A percentile compares a stretch with the other conserved stretches of the same genome.
phyloP scores from a whole-genome alignment of 1,284 basidiomycete species.

The Rhodofomes roseus region DNA sequence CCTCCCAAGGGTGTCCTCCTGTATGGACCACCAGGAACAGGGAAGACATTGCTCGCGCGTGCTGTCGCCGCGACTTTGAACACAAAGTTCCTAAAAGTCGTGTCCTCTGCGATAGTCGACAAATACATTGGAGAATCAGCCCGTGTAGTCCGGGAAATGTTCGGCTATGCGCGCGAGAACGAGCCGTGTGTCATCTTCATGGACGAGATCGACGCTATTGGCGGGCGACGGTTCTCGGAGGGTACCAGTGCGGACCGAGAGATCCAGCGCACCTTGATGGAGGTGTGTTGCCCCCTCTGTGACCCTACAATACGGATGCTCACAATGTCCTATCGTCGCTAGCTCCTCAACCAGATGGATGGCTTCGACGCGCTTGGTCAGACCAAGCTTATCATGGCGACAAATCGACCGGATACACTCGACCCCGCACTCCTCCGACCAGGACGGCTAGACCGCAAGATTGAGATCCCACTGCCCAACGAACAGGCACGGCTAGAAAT shows the following conservation, averaged over 20 bases:
- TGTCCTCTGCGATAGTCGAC: slow-evolving; percentile 99
- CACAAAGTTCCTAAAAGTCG: slow-evolving; percentile 98
- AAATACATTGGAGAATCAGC: slow-evolving; percentile 99
- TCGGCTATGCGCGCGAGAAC: slow-evolving; percentile 95
- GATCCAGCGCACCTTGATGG: slow-evolving; percentile 98
- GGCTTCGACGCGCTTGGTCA: slow-evolving; percentile 96
- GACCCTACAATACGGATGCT: neutral
- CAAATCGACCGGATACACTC: slow-evolving; percentile 94
- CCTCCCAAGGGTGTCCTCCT: slow-evolving; percentile 93
- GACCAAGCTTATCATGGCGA: slow-evolving; percentile 99
- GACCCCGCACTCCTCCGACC: slow-evolving; percentile 97
- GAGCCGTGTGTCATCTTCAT: slow-evolving; percentile 99
- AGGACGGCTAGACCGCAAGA: slow-evolving; percentile 95
- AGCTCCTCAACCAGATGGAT: slow-evolving; percentile 99
- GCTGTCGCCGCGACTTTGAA: slow-evolving; percentile 95
- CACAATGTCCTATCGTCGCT: neutral
- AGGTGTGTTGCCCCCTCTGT: slow-evolving; percentile 49
- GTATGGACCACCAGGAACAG: slow-evolving; percentile 93
- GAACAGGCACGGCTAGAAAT: slow-evolving; percentile 96
- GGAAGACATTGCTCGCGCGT: slow-evolving; percentile 93
- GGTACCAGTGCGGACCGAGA: slow-evolving; percentile 98
- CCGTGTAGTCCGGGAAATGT: slow-evolving; percentile 95
- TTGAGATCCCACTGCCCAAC: slow-evolving; percentile 97
- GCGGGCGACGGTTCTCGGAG: slow-evolving; percentile 95
- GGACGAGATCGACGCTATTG: slow-evolving; percentile 99